These are phyloP conservation scores for Mixia osmundae DNA, from an alignment of 1,284 basidiomycete genomes.

Conservation along the genomic window DNA sequence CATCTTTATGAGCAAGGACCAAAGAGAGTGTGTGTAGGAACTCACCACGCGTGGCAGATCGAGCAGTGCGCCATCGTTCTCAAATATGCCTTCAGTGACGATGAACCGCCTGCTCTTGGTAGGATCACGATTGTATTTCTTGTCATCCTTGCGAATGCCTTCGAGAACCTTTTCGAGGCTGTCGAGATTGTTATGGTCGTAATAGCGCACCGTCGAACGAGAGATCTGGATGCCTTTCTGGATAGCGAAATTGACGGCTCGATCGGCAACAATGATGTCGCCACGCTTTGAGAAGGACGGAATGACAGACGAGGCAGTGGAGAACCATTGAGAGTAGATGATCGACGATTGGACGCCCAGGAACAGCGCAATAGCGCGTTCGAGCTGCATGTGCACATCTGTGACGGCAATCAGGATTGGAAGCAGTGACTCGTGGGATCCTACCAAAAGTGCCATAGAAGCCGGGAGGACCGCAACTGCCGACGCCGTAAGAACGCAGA, in stretches of 20 bases:
- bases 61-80: conserved; percentile 73
- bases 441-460: conserved; percentile 94
- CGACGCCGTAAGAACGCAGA: conserved; percentile 77
- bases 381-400: conserved; percentile 80
- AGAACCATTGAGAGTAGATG: conserved; percentile 84
- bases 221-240: conserved; percentile 96
- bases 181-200: conserved; percentile 80
- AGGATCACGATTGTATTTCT: conserved; percentile 53
- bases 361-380: conserved; percentile 72
- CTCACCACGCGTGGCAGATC: conserved; percentile 73
- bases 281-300: conserved; percentile 95
- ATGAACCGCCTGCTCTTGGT: conserved; percentile 91
- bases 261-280: conserved; percentile 93
- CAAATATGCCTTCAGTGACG: conserved; percentile 90
- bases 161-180: conserved; percentile 73
- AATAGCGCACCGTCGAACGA: conserved; percentile 80
- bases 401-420: conserved; percentile 23
- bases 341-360: conserved; percentile 70
- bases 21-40: conserved; percentile 9
- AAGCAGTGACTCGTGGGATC: no score
- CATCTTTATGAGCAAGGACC: background rate
- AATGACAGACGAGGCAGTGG: conserved; percentile 79
- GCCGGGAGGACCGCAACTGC: conserved; percentile 85
- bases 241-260: conserved; percentile 78
- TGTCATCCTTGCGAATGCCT: conserved; percentile 60